phyloP scores from a whole-genome alignment of 768 basidiomycete species.

The Tremella mesenterica region DNA sequence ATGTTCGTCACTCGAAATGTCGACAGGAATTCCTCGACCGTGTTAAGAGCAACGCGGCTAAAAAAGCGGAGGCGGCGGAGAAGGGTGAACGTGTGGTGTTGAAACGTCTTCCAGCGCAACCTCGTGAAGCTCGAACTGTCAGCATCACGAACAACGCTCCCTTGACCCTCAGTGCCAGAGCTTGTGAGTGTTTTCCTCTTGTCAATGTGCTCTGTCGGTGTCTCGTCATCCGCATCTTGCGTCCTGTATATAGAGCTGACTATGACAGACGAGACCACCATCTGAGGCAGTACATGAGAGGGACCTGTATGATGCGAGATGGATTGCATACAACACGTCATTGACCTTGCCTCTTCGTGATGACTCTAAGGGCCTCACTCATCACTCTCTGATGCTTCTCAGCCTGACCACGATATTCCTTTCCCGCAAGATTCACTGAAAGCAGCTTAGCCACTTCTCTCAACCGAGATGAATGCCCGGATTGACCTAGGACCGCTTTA shows the following conservation, averaged over 20 bases:
- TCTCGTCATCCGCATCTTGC: not conserved
- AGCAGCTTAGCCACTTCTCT: slow-evolving; percentile 12
- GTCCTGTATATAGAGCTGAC: slow-evolving; percentile 6
- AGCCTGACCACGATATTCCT: slow-evolving; percentile 1
- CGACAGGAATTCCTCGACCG: slow-evolving; percentile 94
- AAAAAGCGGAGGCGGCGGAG: slow-evolving; percentile 75
- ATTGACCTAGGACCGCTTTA: slow-evolving; percentile 6
- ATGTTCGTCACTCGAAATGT: slow-evolving; percentile 92
- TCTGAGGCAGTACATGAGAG: slow-evolving; percentile 56
- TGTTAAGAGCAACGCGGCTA: slow-evolving; percentile 81
- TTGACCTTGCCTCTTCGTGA: not conserved
- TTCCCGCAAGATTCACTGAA: slow-evolving; percentile 1
- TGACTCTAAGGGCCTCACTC: slow-evolving; percentile 1
- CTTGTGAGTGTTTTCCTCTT: slow-evolving; percentile 47
- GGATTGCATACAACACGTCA: slow-evolving; percentile 17
- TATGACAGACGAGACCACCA: slow-evolving; percentile 77
- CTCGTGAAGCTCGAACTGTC: slow-evolving; percentile 70
- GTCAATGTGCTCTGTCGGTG: not conserved
- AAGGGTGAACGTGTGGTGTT: slow-evolving; percentile 83
- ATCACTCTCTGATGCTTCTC: not conserved
- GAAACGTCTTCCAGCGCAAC: slow-evolving; percentile 75
- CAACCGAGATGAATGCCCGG: slow-evolving; percentile 10
- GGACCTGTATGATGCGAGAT: slow-evolving; percentile 37
- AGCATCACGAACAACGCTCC: slow-evolving; percentile 66
- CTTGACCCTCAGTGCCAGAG: slow-evolving; percentile 83